Evolutionary conservation across 75 land plant species (phyloP).

Genomic region (Ceratopteris richardii): DNA sequence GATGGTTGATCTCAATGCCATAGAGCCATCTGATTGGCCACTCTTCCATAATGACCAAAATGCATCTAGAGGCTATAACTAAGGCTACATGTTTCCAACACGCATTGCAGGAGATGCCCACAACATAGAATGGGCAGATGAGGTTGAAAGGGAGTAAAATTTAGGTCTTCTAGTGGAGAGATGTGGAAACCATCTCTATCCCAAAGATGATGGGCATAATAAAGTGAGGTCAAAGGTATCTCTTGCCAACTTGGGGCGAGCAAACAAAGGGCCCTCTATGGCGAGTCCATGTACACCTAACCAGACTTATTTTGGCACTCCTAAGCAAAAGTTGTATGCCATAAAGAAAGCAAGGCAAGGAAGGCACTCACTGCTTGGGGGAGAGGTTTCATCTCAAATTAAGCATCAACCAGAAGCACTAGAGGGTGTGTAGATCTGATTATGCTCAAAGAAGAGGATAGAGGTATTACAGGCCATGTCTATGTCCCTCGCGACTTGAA

Average conservation of each 20-base stretch:
- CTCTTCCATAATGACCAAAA: not conserved
- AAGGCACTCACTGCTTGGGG: slow-evolving; percentile 1
- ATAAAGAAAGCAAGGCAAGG: slow-evolving; percentile 5
- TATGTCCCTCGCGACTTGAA: too few species aligned
- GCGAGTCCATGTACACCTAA: slow-evolving; percentile 16
- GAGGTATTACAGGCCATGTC: too few species aligned
- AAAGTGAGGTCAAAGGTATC: not conserved
- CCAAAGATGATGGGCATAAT: too few species aligned
- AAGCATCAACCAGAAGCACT: too few species aligned
- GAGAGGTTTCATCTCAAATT: too few species aligned
- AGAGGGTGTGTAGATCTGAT: too few species aligned
- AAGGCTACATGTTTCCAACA: not conserved
- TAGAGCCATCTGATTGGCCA: slow-evolving; percentile 1
- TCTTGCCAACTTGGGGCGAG: slow-evolving; percentile 2
- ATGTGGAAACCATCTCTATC: not conserved
- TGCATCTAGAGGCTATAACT: not conserved
- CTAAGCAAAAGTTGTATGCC: slow-evolving; percentile 6
- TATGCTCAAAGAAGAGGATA: too few species aligned
- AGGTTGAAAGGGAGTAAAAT: not conserved
- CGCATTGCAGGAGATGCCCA: not conserved
- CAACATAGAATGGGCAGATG: slow-evolving; percentile 1
- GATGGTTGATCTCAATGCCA: not conserved
- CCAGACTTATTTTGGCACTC: not conserved
- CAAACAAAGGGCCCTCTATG: slow-evolving; percentile 2
- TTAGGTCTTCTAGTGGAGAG: too few species aligned